phyloP scores from a whole-genome alignment of 2,329 filamentous ascomycete species.

The Ascochyta rabiei region DNA sequence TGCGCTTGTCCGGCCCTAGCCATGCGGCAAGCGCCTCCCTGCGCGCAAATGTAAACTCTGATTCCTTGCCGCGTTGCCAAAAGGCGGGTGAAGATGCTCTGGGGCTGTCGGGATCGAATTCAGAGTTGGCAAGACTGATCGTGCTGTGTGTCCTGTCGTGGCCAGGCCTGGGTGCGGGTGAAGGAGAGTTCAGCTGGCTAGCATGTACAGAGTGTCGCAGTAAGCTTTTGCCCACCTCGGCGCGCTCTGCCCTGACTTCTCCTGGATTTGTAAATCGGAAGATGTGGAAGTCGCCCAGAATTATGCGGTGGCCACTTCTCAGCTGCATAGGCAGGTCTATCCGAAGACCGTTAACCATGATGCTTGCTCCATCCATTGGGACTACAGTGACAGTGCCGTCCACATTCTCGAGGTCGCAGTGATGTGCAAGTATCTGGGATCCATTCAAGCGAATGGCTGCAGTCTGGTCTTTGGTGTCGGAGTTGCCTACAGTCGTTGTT shows the following conservation, averaged over 20 bases:
- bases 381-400: slow-evolving; percentile 93
- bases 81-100: slow-evolving; percentile 81
- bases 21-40: slow-evolving; percentile 92
- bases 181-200: slow-evolving; percentile 68
- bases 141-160: slow-evolving; percentile 72
- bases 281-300: slow-evolving; percentile 97
- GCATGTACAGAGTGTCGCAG: slow-evolving; percentile 79
- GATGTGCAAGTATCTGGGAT: slow-evolving; percentile 87
- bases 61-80: slow-evolving; percentile 72
- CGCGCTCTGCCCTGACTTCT: slow-evolving; percentile 90
- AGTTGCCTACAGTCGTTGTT: slow-evolving; percentile 90
- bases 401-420: slow-evolving; percentile 91
- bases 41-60: slow-evolving; percentile 93
- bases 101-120: slow-evolving; percentile 73
- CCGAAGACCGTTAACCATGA: slow-evolving; percentile 96
- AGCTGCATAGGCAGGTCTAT: slow-evolving; percentile 85
- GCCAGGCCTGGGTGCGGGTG: slow-evolving; percentile 65
- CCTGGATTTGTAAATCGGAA: slow-evolving; percentile 98
- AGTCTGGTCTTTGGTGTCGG: slow-evolving; percentile 75
- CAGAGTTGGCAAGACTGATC: slow-evolving; percentile 79
- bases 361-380: slow-evolving; percentile 87
- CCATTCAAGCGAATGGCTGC: slow-evolving; percentile 94
- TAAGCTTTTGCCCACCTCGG: slow-evolving; percentile 76
- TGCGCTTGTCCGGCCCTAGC: slow-evolving; percentile 88
- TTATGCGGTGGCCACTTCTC: slow-evolving; percentile 91